These are phyloP conservation scores for Moesziomyces sp. DNA, from an alignment of 1,284 basidiomycete genomes.

Conservation along the genomic window DNA sequence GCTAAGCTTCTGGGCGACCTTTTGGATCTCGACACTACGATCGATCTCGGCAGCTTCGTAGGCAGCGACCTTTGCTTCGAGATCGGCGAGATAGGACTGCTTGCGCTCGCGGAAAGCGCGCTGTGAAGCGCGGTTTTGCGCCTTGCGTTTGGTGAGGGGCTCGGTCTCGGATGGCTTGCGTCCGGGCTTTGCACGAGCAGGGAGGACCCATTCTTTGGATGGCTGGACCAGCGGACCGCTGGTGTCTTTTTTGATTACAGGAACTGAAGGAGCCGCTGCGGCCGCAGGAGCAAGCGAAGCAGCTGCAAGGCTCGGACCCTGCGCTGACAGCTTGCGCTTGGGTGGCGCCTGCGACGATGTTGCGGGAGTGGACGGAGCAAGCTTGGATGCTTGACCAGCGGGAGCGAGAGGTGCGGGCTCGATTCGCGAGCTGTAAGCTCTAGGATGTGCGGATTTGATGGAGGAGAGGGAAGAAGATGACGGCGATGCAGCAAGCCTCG, in stretches of 20 bases:
- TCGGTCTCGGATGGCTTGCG: conserved; percentile 64
- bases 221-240: conserved; percentile 52
- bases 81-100: conserved; percentile 54
- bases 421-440: not conserved
- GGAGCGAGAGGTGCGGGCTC: conserved; percentile 6
- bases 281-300: conserved; percentile 2
- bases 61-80: conserved; percentile 61
- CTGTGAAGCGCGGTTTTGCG: conserved; percentile 62
- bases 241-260: conserved; percentile 23
- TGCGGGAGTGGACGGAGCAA: not conserved
- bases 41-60: conserved; percentile 62
- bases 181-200: conserved; percentile 65
- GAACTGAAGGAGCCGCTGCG: conserved; percentile 1
- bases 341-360: conserved; percentile 7
- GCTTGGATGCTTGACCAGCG: conserved; percentile 3
- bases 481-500: conserved; percentile 12
- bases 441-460: conserved; percentile 10
- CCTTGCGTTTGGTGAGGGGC: conserved; percentile 65
- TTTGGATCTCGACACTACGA: conserved; percentile 62
- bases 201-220: conserved; percentile 64
- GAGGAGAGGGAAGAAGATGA: not conserved
- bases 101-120: conserved; percentile 62
- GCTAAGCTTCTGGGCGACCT: conserved; percentile 55
- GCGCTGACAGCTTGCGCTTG: conserved; percentile 5
- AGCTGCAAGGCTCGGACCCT: conserved; percentile 4